These are phyloP conservation scores for Astrothelium subdiscretum DNA, from an alignment of 495 filamentous ascomycete species.

Conservation along the genomic window DNA sequence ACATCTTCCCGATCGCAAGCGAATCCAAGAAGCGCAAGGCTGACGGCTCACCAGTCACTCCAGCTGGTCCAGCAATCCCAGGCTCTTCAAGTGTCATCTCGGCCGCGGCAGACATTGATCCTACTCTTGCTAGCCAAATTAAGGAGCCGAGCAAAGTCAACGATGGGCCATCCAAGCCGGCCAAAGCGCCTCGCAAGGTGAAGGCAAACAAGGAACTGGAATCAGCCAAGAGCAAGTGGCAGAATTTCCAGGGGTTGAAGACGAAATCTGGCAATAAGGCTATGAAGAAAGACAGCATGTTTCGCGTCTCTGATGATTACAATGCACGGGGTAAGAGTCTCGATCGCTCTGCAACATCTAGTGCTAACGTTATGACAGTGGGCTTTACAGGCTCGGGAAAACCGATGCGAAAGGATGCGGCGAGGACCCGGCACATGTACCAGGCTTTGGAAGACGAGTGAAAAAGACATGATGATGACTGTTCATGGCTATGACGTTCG, in stretches of 20 bases:
- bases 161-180: constrained; percentile 53
- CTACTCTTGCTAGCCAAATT: constrained; percentile 58
- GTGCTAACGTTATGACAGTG: constrained; percentile 47
- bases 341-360: constrained; percentile 9
- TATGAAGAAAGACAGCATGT: constrained; percentile 91
- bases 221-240: constrained; percentile 85
- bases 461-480: neutral
- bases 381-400: constrained; percentile 93
- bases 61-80: constrained; percentile 18
- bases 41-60: constrained; percentile 55
- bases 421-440: constrained; percentile 75
- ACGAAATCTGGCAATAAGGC: constrained; percentile 53
- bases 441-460: constrained; percentile 63
- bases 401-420: constrained; percentile 83
- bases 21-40: constrained; percentile 81
- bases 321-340: constrained; percentile 62
- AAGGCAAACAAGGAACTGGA: constrained; percentile 85
- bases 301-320: constrained; percentile 76
- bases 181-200: constrained; percentile 66
- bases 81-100: constrained; percentile 54
- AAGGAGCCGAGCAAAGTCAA: constrained; percentile 53
- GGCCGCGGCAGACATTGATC: constrained; percentile 76
- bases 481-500: neutral
- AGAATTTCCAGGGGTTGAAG: constrained; percentile 74
- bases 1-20: constrained; percentile 64